Percentiles rank a stretch among this genome's conserved stretches.
Conservation (phyloP, 1,284 basidiomycete species). For the Ceratobasidium sp. region DNA sequence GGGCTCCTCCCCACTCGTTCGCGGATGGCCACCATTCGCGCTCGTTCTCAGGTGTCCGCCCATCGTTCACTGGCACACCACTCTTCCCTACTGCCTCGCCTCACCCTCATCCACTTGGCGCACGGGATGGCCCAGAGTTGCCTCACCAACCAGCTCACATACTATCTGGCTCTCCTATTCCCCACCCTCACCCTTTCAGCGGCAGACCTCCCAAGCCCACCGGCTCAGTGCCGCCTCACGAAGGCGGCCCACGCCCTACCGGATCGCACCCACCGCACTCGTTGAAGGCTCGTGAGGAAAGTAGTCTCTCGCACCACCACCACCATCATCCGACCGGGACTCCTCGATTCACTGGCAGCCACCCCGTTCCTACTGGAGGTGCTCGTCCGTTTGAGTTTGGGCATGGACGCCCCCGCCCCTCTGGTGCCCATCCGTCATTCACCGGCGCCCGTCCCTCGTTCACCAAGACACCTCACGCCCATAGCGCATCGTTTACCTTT, state of each 20-base stretch:
- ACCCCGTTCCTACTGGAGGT: background rate
- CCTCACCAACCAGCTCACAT: slow-evolving; percentile 2
- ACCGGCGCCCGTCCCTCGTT: slow-evolving; percentile 19
- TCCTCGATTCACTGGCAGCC: background rate
- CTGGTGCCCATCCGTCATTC: background rate
- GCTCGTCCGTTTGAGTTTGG: background rate
- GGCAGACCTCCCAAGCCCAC: slow-evolving; percentile 14
- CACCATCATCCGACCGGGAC: slow-evolving; percentile 8
- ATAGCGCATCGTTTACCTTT: background rate
- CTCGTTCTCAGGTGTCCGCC: slow-evolving; percentile 15
- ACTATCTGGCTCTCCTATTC: background rate
- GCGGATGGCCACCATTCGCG: background rate
- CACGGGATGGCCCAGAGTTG: background rate
- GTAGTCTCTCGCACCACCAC: background rate
- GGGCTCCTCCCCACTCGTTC: slow-evolving; percentile 17
- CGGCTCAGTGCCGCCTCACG: background rate
- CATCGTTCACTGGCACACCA: slow-evolving; percentile 10
- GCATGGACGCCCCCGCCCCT: slow-evolving; percentile 1
- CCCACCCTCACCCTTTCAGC: slow-evolving; percentile 10
- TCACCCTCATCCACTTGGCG: background rate
- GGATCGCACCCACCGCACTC: slow-evolving; percentile 1
- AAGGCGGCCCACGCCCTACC: background rate
- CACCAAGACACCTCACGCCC: slow-evolving; percentile 1
- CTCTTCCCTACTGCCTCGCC: slow-evolving; percentile 7
- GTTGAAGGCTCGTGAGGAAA: background rate